These are phyloP conservation scores for Botryobasidium botryosum DNA, from an alignment of 768 basidiomycete species.

Conservation along the genomic window DNA sequence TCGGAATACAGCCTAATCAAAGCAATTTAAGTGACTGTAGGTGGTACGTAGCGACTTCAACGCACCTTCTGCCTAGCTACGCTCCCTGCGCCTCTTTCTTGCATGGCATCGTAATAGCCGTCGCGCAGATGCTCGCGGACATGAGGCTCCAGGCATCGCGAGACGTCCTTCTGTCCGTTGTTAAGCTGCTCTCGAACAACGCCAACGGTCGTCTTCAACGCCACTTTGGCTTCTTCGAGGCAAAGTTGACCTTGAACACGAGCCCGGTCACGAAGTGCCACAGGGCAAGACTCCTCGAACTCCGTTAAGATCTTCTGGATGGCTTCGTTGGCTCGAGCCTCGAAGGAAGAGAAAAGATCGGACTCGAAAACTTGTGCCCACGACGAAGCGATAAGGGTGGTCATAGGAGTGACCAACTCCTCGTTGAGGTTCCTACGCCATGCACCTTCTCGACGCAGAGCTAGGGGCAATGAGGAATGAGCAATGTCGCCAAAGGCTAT, in stretches of 20 bases:
- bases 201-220: slow-evolving; percentile 31
- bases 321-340: slow-evolving; percentile 21
- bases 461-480: slow-evolving; percentile 43
- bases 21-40: background rate
- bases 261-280: slow-evolving; percentile 35
- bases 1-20: slow-evolving; percentile 35
- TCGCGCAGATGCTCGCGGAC: slow-evolving; percentile 33
- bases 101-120: slow-evolving; percentile 38
- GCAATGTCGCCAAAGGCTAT: slow-evolving; percentile 33
- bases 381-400: slow-evolving; percentile 14
- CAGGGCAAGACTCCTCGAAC: slow-evolving; percentile 33
- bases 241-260: slow-evolving; percentile 34
- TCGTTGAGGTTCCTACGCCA: slow-evolving; percentile 7
- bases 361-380: slow-evolving; percentile 47
- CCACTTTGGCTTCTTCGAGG: slow-evolving; percentile 31
- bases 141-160: slow-evolving; percentile 38
- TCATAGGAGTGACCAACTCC: background rate
- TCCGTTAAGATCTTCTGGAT: slow-evolving; percentile 33
- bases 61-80: slow-evolving; percentile 39
- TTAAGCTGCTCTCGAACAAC: slow-evolving; percentile 34
- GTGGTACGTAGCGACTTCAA: background rate
- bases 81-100: slow-evolving; percentile 36
- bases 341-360: slow-evolving; percentile 35
- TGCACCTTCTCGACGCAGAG: slow-evolving; percentile 28
- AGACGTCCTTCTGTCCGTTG: slow-evolving; percentile 41